Base-by-base conservation (phyloP, 441 rosid species). In the Viola pubescens region DNA sequence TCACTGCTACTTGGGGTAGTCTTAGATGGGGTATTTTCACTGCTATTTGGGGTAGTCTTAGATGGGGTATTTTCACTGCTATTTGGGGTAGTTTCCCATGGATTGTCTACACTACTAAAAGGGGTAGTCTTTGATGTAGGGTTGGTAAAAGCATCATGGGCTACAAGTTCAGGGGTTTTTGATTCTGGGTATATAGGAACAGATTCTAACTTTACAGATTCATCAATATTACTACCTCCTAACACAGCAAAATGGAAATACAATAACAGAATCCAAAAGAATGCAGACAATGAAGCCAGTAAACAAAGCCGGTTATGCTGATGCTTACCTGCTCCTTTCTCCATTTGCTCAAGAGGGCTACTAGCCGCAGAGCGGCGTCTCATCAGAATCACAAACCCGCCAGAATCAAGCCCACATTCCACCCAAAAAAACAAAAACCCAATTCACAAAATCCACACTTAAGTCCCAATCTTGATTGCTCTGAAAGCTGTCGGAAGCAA, bases 231-330 rank as follows among this genome's bases (percentile, higher is more conserved):
- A 69, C 66, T 75, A 53, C 69, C 82, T 19, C 70, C 89, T 48
- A 92, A 75, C 52, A 92, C 85, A 53, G 68, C 77, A 69, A 92
- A 89, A 70, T 92, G 96, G 66, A 89, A 79, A 43, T 92, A 92
- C 52, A 92, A 46, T 43, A 92, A 68, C 57, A 89, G 59, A 68
- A 79, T 73, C 98, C 98, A 92, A 77, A 92, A 86, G 37, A 79
- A 67, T 0, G 79, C 81, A 37, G 97, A 82, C 47, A 92, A 62
- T 9, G 80, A 62, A 19, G 66, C 87, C 62, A 92, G 61, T 43
- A 81, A 69, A 70, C 90, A 92, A 56, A 92, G 75, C 12, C 90
- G 82, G 39, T 77, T 75, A 0, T 73, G 73, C 2, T 83, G 95
- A 72, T 68, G 81, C 59, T 80, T 89, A 48, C 75, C 85, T 49